Conservation (phyloP, 345 rosid species). For the Eucalyptus rudis region DNA sequence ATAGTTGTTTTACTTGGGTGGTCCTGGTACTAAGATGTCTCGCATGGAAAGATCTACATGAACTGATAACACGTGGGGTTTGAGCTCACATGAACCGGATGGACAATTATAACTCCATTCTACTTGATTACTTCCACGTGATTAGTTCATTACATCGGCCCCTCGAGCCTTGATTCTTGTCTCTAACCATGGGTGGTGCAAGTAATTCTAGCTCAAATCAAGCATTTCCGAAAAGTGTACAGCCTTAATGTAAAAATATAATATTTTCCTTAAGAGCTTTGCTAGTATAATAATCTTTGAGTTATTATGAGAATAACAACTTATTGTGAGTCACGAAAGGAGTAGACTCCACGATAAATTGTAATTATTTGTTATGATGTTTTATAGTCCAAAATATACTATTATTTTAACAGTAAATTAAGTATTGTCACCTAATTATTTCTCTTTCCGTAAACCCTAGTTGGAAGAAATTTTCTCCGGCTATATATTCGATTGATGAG, state of each 20-base stretch:
- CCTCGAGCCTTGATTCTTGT: neutral
- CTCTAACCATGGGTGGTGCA: neutral
- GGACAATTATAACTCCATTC: neutral
- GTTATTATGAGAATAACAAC: too few species aligned
- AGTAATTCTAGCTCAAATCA: neutral
- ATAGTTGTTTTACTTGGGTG: neutral
- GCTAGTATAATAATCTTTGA: too few species aligned
- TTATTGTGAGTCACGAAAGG: too few species aligned
- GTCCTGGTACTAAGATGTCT: neutral
- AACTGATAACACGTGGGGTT: neutral
- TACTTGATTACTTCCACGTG: neutral
- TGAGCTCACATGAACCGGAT: neutral
- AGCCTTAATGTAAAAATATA: neutral
- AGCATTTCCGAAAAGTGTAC: neutral
- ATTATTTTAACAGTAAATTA: too few species aligned
- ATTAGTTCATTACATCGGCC: neutral
- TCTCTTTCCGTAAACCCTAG: neutral
- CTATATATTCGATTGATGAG: neutral
- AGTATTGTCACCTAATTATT: too few species aligned
- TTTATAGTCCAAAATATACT: too few species aligned
- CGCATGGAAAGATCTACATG: neutral
- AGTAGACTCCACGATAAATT: too few species aligned
- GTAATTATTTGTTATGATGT: too few species aligned
- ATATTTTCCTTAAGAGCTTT: neutral
- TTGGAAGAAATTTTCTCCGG: neutral